A percentile compares a stretch with the other conserved stretches of the same genome.
These are phyloP conservation scores for Blastocystis sp. DNA, from an alignment of 352 stramenopile species.

Conservation along the genomic window DNA sequence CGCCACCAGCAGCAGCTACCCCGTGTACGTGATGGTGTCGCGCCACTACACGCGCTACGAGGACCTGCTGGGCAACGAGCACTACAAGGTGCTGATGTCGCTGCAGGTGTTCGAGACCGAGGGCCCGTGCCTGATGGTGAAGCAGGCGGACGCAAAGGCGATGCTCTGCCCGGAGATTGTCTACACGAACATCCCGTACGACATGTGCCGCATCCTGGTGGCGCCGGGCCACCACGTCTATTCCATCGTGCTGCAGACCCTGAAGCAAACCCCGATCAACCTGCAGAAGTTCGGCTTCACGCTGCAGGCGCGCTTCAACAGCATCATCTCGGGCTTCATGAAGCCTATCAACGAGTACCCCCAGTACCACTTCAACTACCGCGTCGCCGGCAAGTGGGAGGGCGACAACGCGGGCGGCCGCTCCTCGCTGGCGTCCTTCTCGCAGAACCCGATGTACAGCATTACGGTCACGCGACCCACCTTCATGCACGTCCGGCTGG, in stretches of 20 bases:
- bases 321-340: not conserved
- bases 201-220: not conserved
- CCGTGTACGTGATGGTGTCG: constrained; percentile 86
- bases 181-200: constrained; percentile 54
- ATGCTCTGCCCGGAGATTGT: not conserved
- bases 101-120: constrained; percentile 40
- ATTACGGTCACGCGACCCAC: not conserved
- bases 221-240: constrained; percentile 22
- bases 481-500: not conserved
- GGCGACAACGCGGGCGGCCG: constrained; percentile 1
- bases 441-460: constrained; percentile 13
- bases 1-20: constrained; percentile 72
- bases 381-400: constrained; percentile 35
- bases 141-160: not conserved
- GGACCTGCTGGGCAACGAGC: constrained; percentile 36
- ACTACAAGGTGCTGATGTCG: not conserved
- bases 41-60: constrained; percentile 82
- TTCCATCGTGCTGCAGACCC: constrained; percentile 4
- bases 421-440: not conserved
- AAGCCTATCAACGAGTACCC: constrained; percentile 48
- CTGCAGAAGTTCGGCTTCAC: constrained; percentile 33
- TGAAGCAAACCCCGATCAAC: constrained; percentile 8
- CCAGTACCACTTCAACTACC: constrained; percentile 46
- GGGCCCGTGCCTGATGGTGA: not conserved
- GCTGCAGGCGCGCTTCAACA: constrained; percentile 22